Conservation (phyloP, 768 basidiomycete species). For the Boletus rubroflammeus region DNA sequence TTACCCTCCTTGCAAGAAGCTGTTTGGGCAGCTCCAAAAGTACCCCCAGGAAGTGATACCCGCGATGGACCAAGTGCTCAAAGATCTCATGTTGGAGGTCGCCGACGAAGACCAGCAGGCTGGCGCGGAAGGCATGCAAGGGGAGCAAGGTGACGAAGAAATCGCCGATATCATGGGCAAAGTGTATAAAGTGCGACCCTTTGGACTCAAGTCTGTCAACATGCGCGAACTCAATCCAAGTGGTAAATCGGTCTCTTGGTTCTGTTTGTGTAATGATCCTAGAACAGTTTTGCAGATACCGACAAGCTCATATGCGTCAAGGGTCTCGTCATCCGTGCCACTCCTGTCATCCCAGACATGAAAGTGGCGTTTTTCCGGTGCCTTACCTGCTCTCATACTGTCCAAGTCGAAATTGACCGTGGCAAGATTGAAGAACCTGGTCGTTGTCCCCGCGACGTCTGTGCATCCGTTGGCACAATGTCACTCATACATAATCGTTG, state of each 20-base stretch:
- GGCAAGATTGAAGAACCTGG: constrained; percentile 94
- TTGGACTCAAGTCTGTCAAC: constrained; percentile 77
- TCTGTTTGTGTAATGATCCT: neutral
- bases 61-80: constrained; percentile 94
- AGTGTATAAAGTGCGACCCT: constrained; percentile 92
- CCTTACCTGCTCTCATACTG: constrained; percentile 92
- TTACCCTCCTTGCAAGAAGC: constrained; percentile 79
- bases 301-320: constrained; percentile 97
- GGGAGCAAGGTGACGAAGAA: constrained; percentile 74
- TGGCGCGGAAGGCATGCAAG: constrained; percentile 72
- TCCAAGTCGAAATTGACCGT: constrained; percentile 95
- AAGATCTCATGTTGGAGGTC: constrained; percentile 86
- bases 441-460: constrained; percentile 91
- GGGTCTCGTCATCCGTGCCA: constrained; percentile 95
- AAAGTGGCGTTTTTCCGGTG: constrained; percentile 98
- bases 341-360: constrained; percentile 99
- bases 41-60: constrained; percentile 98
- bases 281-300: constrained; percentile 59
- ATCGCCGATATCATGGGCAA: constrained; percentile 83
- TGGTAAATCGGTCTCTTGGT: constrained; percentile 45
- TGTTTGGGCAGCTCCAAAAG: constrained; percentile 79
- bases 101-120: constrained; percentile 77
- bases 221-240: constrained; percentile 95
- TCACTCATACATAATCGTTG: constrained; percentile 95
- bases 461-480: constrained; percentile 85